Evolutionary conservation across 1,284 basidiomycete species (phyloP), one percentile per base, ranked within the genome.

Genomic region (Anthracocystis setariae): DNA sequence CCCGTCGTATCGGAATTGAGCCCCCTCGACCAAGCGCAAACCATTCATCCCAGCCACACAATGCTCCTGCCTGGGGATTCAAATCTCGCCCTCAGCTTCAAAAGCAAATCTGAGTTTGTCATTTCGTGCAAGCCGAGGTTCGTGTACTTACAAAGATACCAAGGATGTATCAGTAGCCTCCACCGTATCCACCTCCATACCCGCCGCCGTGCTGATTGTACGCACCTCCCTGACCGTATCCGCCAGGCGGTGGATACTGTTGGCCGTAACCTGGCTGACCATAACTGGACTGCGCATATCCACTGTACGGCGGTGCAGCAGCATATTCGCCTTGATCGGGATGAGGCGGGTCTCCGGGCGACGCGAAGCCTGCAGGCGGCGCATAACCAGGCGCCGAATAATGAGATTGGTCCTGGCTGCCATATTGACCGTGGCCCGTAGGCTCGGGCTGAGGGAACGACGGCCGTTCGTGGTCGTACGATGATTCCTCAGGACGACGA

Each of bases 391-490:
- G 47, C 21, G 33, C 46, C n/a, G 40, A n/a, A 39, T 57, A 52
- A n/a, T 42, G 17, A 8, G 38, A 35, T 37, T 53, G 50, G 7
- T 46, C 47, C 23, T 38, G 39, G 25, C 53, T 53, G 3, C 46
- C 52, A 23, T 57, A 67, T 9, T 42, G 45, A 5, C 52, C 48
- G n/a, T 64, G 61, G 12, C 67, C 60, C 7, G 52, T 65, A 2
- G 68, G 68, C 45, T 65, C 52, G 25, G 68, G 62, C 38, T 71
- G 49, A 12, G 68, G 68, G 62, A 71, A 71, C 37, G 54, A 61
- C 3, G 68, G 68, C 2, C 56, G 27, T 25, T 48, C 49, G 53
- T 52, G 27, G 10, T 54, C 59, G 33, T 53, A 56, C 49, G 58
- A 47, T n/a, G 58, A 48, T 42, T 45, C 20, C 9, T 55, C 10